Evolutionary conservation across 2,329 filamentous ascomycete species (phyloP).

Genomic region (Rutstroemia sp.): DNA sequence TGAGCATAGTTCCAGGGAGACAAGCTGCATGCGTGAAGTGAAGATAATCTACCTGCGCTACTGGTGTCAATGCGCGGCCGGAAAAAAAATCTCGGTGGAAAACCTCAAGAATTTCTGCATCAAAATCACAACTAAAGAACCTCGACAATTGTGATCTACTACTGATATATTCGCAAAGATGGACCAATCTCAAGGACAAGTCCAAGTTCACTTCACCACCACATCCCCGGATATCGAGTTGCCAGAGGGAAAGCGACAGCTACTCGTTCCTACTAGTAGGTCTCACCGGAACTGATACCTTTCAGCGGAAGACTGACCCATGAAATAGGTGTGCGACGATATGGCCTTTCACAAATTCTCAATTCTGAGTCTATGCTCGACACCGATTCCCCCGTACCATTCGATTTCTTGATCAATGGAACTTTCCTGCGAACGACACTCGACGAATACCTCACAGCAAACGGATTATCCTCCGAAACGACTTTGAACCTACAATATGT

Average conservation of each 20-base stretch:
- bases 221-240: conserved; percentile 54
- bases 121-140: neutral
- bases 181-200: conserved; percentile 37
- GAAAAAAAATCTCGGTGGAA: conserved; percentile 10
- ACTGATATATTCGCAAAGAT: neutral
- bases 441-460: conserved; percentile 79
- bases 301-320: neutral
- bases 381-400: conserved; percentile 59
- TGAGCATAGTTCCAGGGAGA: neutral
- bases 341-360: conserved; percentile 62
- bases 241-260: conserved; percentile 52
- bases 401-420: conserved; percentile 95
- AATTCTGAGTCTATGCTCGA: conserved; percentile 67
- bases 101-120: conserved; percentile 3
- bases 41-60: neutral
- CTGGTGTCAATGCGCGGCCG: conserved; percentile 4
- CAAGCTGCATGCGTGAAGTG: neutral
- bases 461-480: conserved; percentile 83
- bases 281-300: neutral
- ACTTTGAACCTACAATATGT: conserved; percentile 89
- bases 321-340: conserved; percentile 55
- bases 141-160: neutral
- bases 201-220: conserved; percentile 63
- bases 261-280: conserved; percentile 54
- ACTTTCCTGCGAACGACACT: conserved; percentile 83